Evolutionary conservation across 352 stramenopile species (phyloP).

Genomic region (Pythium monospermum): DNA sequence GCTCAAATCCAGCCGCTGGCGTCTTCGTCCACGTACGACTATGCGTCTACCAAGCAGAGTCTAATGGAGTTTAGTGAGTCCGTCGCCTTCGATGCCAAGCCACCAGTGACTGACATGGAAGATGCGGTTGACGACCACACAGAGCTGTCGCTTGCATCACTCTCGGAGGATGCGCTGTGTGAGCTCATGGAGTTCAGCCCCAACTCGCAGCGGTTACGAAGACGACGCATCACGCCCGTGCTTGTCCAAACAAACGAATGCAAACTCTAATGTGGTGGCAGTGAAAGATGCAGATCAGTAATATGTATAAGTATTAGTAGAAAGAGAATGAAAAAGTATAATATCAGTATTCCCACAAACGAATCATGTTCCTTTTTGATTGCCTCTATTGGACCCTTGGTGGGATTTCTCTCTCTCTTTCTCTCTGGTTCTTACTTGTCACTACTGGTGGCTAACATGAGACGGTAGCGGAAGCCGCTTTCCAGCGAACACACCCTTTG

Average conservation of each 20-base stretch:
- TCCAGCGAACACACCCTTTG: constrained; percentile 47
- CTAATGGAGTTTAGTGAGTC: constrained; percentile 17
- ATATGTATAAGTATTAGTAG: too few species aligned
- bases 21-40: neutral
- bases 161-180: constrained; percentile 16
- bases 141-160: constrained; percentile 8
- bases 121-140: neutral
- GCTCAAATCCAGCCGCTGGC: constrained; percentile 8
- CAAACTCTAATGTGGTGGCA: constrained; percentile 15
- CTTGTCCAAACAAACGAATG: constrained; percentile 17
- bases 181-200: constrained; percentile 17
- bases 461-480: constrained; percentile 68
- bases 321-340: too few species aligned
- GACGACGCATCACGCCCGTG: constrained; percentile 21
- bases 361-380: neutral
- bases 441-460: constrained; percentile 50
- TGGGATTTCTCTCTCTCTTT: neutral
- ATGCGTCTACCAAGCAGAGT: constrained; percentile 2
- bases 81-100: constrained; percentile 12
- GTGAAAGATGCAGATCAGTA: too few species aligned
- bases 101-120: neutral
- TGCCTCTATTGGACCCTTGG: neutral
- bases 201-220: constrained; percentile 12
- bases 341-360: neutral
- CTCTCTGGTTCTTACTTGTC: neutral